These are phyloP conservation scores for Fusarium falciforme DNA, from an alignment of 2,329 filamentous ascomycete species.

Conservation along the genomic window DNA sequence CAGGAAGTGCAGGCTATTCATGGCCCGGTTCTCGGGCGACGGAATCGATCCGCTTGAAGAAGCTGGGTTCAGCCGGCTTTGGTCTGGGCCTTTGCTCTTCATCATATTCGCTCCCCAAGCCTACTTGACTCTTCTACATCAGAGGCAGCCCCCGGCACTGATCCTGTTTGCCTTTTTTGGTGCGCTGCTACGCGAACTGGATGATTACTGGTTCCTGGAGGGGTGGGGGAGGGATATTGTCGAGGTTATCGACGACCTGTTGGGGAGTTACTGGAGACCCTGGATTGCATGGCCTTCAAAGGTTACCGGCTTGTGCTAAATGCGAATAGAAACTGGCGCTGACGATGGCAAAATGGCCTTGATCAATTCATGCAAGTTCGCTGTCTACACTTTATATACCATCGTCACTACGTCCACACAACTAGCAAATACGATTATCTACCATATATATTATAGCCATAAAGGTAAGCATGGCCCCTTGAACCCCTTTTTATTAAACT, in stretches of 20 bases:
- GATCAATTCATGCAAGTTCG: background rate
- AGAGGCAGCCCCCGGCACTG: background rate
- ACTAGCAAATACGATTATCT: background rate
- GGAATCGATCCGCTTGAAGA: background rate
- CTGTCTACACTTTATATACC: background rate
- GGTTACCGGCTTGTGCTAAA: background rate
- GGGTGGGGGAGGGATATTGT: background rate
- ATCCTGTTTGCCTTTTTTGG: background rate
- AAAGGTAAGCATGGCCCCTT: background rate
- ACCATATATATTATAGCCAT: background rate
- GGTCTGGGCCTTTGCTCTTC: background rate
- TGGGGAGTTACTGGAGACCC: background rate
- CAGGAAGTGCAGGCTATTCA: background rate
- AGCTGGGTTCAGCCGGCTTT: background rate
- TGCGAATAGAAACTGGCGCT: background rate
- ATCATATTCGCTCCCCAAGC: background rate
- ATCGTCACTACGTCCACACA: background rate
- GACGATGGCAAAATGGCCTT: background rate
- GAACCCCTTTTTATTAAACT: background rate
- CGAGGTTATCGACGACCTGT: background rate
- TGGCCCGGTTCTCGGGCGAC: background rate
- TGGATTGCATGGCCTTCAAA: background rate
- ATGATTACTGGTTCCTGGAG: background rate
- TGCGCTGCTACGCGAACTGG: background rate
- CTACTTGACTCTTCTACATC: background rate